These are phyloP conservation scores for Gomphus bonarii DNA, from an alignment of 1,284 basidiomycete species.

Conservation along the genomic window DNA sequence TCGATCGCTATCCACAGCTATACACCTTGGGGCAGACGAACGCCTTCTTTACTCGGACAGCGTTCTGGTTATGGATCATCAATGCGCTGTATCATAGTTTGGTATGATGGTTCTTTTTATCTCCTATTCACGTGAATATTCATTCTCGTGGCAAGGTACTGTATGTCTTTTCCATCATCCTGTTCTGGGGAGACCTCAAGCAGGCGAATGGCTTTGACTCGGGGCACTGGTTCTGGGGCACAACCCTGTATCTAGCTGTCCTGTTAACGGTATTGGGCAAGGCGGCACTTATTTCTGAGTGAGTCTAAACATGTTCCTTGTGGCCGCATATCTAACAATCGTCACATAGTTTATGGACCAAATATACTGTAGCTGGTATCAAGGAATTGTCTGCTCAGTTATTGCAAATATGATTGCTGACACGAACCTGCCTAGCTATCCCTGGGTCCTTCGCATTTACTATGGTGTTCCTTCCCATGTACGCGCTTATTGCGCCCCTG, in stretches of 20 bases:
- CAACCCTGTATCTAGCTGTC: constrained; percentile 86
- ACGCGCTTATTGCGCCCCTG: constrained; percentile 77
- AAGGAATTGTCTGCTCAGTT: constrained; percentile 4
- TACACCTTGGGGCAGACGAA: constrained; percentile 91
- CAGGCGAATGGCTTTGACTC: constrained; percentile 72
- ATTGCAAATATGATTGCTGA: constrained; percentile 11
- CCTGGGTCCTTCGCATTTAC: constrained; percentile 96
- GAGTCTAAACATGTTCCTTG: constrained; percentile 24
- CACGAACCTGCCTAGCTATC: constrained; percentile 46
- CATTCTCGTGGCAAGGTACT: constrained; percentile 71
- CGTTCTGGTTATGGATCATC: constrained; percentile 93
- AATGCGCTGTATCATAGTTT: constrained; percentile 94
- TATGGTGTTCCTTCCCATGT: constrained; percentile 88
- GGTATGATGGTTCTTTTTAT: constrained; percentile 37
- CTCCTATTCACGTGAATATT: too few species aligned
- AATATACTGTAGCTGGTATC: constrained; percentile 87
- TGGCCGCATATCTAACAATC: not conserved
- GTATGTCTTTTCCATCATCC: constrained; percentile 80
- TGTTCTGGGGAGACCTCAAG: constrained; percentile 90
- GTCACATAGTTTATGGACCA: constrained; percentile 84
- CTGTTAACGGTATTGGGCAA: constrained; percentile 95
- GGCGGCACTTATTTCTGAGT: constrained; percentile 96
- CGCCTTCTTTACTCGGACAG: constrained; percentile 82
- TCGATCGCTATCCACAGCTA: constrained; percentile 95
- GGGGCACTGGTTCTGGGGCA: constrained; percentile 99